Evolutionary conservation across 164 flowering plant genomes (phyloP), one percentile per base, ranked within the genome.

Genomic region (Vitis cinerea): DNA sequence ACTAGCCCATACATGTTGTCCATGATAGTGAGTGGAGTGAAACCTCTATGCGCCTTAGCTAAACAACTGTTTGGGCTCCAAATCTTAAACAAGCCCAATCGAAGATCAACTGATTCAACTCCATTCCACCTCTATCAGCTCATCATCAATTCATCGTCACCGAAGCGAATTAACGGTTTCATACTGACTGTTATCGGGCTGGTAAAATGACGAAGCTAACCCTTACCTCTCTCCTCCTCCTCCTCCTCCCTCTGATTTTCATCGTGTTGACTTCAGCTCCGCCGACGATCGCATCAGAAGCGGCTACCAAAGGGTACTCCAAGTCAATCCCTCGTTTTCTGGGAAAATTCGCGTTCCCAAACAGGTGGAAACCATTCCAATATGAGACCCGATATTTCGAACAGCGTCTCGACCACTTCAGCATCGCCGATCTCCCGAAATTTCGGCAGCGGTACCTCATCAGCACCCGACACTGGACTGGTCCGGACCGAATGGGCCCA

Each of bases 351-450:
- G 71, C 84, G 9, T 61, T 69, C 27, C 78, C 61, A 49, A 52
- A 37, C 44, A 37, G 44, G 44, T 0, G 23, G 44, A 72, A 44
- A 49, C 70, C 66, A 47, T 75, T 72, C 77, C 63, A 16, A n/a
- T 90, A 92, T 80, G 92, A 92, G 70, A 89, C 82, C 37, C 71
- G 79, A 16, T 88, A 87, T 69, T 86, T 85, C 73, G 72, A 80
- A 5, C 98, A 94, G 74, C 70, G 60, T 1, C 87, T 94, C 59
- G 98, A 94, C 73, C 98, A 94, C 71, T 94, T 94, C 92, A 86
- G 93, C 80, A 92, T 90, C 83, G 49, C 80, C 3, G 76, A 81
- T 6, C 79, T 74, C 19, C 85, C 88, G 17, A 75, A 52, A 8
- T 94, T 90, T 74, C 79, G 71, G 53, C 97, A 92, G 62, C 81